Conservation (phyloP, 164 flowering plant species). For the Vitis rotundifolia region DNA sequence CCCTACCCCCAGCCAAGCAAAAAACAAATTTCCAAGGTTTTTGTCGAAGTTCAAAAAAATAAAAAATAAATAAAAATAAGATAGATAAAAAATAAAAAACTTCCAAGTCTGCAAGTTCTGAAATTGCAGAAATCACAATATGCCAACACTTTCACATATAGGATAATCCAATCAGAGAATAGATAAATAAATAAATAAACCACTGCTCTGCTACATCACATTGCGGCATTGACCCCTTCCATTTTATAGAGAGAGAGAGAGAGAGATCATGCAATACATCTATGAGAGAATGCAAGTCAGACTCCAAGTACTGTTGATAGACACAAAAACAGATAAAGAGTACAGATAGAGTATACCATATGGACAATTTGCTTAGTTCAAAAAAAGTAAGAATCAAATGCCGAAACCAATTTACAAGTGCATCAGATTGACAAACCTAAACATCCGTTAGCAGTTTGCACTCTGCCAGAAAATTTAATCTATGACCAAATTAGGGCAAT, state of each 20-base stretch:
- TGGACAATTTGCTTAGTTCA: constrained; percentile 16
- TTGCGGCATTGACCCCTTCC: no score
- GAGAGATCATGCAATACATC: neutral
- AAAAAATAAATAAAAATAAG: no score
- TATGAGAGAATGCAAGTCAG: neutral
- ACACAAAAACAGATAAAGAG: neutral
- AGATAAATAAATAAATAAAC: no score
- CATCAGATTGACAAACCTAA: constrained; percentile 8
- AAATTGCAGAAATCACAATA: no score
- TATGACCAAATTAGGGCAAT: constrained; percentile 49
- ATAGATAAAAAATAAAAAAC: no score
- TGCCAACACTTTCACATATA: no score
- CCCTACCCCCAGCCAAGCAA: no score
- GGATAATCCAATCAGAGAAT: no score
- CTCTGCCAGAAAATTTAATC: constrained; percentile 3
- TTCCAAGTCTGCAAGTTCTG: no score
- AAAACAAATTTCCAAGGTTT: no score
- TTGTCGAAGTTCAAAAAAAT: no score
- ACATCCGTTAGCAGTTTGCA: constrained; percentile 8
- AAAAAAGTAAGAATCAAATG: neutral
- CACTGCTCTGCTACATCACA: no score
- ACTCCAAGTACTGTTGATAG: neutral
- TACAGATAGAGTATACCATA: constrained; percentile 3
- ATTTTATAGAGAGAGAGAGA: neutral
- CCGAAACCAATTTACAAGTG: constrained; percentile 14